Conservation (phyloP, 176 grass and related monocot genomes). For the Cocos nucifera region DNA sequence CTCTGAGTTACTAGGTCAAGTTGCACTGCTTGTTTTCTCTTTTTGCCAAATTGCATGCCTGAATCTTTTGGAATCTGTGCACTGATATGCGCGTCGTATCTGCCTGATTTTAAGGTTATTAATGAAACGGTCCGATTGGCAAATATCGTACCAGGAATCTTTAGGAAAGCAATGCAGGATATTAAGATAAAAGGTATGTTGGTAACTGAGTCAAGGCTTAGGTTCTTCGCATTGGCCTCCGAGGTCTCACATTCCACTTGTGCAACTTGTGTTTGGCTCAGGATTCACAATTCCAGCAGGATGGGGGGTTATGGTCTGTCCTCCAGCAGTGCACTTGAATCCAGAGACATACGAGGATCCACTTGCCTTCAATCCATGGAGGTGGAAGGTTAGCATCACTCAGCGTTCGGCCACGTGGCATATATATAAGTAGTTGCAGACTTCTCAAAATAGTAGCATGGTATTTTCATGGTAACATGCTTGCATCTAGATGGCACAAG, state of each 20-base stretch:
- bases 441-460: too few species aligned
- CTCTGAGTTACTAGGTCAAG: too few species aligned
- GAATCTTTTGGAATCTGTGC: too few species aligned
- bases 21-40: not conserved
- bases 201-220: constrained; percentile 2
- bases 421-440: too few species aligned
- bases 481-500: too few species aligned
- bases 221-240: not conserved
- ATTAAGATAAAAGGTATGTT: constrained; percentile 69
- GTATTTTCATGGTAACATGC: too few species aligned
- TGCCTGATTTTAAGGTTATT: constrained; percentile 39
- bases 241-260: constrained; percentile 20
- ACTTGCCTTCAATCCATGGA: constrained; percentile 62
- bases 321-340: constrained; percentile 74
- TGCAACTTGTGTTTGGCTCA: constrained; percentile 16
- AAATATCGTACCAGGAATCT: constrained; percentile 76
- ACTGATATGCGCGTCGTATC: too few species aligned
- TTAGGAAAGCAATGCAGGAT: constrained; percentile 59
- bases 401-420: too few species aligned
- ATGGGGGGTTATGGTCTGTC: constrained; percentile 85
- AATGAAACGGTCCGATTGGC: constrained; percentile 61
- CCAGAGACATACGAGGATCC: constrained; percentile 77
- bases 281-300: constrained; percentile 79
- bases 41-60: not conserved
- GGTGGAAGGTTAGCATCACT: constrained; percentile 60